A percentile compares a stretch with the other conserved stretches of the same genome.
phyloP scores from a whole-genome alignment of 257 asterid species.

The Haberlea rhodopensis region DNA sequence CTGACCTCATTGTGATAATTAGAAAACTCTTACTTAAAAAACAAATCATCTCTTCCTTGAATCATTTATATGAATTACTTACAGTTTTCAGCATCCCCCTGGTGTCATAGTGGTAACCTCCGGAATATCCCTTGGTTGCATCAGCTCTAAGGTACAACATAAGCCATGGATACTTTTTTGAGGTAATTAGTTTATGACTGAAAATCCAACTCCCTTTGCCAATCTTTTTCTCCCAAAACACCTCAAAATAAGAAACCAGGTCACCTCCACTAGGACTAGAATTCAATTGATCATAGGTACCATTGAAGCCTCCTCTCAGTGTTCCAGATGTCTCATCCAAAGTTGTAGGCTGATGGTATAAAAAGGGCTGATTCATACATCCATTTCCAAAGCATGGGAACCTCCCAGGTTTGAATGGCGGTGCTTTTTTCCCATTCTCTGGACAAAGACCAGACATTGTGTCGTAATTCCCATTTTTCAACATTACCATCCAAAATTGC shows the following conservation, averaged over 20 bases:
- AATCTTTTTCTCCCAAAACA: slow-evolving; percentile 58
- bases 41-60: too few relatives aligned
- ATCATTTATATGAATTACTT: slow-evolving; percentile 1
- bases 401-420: slow-evolving; percentile 51
- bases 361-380: slow-evolving; percentile 62
- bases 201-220: slow-evolving; percentile 66
- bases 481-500: slow-evolving; percentile 81
- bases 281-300: slow-evolving; percentile 41
- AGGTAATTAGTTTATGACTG: slow-evolving; percentile 54
- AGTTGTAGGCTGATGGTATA: slow-evolving; percentile 42
- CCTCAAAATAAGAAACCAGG: slow-evolving; percentile 44
- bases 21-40: too few relatives aligned
- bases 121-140: slow-evolving; percentile 67
- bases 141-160: slow-evolving; percentile 76
- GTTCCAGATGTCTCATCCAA: slow-evolving; percentile 21
- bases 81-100: slow-evolving; percentile 52
- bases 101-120: slow-evolving; percentile 74
- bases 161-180: slow-evolving; percentile 66
- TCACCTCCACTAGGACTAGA: background rate
- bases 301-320: slow-evolving; percentile 60
- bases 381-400: slow-evolving; percentile 66
- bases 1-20: too few relatives aligned
- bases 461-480: slow-evolving; percentile 67
- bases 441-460: slow-evolving; percentile 58
- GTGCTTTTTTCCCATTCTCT: slow-evolving; percentile 48